These are phyloP conservation scores for Silene vulgaris DNA, from an alignment of 179 eudicot species.

Conservation along the genomic window DNA sequence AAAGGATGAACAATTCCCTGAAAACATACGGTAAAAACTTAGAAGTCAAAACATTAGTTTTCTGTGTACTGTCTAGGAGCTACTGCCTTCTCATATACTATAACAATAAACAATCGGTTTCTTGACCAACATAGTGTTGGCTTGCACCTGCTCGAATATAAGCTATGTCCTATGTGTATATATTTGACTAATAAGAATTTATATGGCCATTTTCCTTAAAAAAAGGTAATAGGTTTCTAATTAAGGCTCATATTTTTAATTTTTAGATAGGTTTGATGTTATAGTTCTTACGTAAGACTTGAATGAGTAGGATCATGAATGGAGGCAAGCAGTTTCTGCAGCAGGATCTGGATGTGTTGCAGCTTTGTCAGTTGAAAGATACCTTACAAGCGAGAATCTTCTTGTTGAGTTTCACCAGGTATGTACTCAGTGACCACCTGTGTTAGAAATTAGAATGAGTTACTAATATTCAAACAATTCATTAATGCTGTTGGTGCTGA, in stretches of 20 bases:
- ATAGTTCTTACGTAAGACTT: constrained; percentile 18
- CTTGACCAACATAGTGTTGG: neutral
- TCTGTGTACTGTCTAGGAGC: neutral
- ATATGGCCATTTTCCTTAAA: neutral
- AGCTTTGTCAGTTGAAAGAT: constrained; percentile 96
- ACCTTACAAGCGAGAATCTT: constrained; percentile 72
- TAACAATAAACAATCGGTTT: neutral
- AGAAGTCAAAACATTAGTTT: neutral
- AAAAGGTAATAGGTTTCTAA: neutral
- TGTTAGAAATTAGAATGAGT: neutral
- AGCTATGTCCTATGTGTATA: neutral
- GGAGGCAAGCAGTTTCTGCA: constrained; percentile 99
- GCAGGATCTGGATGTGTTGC: constrained; percentile 99
- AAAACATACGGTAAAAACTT: neutral
- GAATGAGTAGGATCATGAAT: constrained; percentile 74
- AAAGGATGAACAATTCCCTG: neutral
- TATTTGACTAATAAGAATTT: too few relatives aligned
- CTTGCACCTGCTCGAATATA: too few relatives aligned
- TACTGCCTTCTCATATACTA: neutral
- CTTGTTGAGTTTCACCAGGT: constrained; percentile 99
- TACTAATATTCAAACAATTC: neutral
- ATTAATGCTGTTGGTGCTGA: neutral
- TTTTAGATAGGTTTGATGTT: constrained; percentile 10
- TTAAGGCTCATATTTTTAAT: neutral
- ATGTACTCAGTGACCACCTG: constrained; percentile 13